phyloP scores from a whole-genome alignment of 495 filamentous ascomycete species.

The Penicillium waksmanii region DNA sequence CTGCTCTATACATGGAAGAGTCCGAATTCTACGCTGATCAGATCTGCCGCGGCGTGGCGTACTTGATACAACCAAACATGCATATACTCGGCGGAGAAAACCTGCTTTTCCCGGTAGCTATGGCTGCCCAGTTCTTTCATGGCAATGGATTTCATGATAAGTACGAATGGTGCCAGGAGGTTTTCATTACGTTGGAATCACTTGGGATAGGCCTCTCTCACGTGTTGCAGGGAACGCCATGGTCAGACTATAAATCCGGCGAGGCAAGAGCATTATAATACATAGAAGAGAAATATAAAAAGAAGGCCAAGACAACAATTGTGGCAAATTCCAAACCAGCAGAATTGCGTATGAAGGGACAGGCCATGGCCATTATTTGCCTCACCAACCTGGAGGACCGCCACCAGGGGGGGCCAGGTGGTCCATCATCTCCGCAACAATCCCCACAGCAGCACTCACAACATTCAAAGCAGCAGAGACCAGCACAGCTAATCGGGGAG shows the following conservation, averaged over 20 bases:
- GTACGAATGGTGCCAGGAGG: conserved; percentile 24
- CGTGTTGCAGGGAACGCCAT: conserved; percentile 21
- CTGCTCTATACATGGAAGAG: background rate
- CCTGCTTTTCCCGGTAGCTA: conserved; percentile 20
- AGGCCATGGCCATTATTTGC: background rate
- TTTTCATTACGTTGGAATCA: conserved; percentile 16
- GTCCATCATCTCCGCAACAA: conserved; percentile 2
- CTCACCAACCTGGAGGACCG: conserved; percentile 2
- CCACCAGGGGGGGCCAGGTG: conserved; percentile 4
- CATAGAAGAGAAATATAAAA: background rate
- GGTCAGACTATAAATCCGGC: conserved; percentile 16
- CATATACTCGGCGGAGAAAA: conserved; percentile 25
- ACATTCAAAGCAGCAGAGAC: conserved; percentile 24
- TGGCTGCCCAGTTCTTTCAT: conserved; percentile 23
- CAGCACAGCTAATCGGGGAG: conserved; percentile 19
- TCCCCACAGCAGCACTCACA: conserved; percentile 12
- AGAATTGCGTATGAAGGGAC: background rate
- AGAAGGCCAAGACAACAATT: background rate
- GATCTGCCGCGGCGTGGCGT: conserved; percentile 22
- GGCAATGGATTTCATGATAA: conserved; percentile 16
- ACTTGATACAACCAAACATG: conserved; percentile 25
- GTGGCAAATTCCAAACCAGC: background rate
- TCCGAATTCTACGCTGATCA: conserved; percentile 14
- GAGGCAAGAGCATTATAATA: background rate
- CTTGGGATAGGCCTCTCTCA: conserved; percentile 14